Percentiles rank a stretch among this genome's conserved stretches.
phyloP scores from a whole-genome alignment of 2,329 filamentous ascomycete species.

The Sphaceloma murrayae region DNA sequence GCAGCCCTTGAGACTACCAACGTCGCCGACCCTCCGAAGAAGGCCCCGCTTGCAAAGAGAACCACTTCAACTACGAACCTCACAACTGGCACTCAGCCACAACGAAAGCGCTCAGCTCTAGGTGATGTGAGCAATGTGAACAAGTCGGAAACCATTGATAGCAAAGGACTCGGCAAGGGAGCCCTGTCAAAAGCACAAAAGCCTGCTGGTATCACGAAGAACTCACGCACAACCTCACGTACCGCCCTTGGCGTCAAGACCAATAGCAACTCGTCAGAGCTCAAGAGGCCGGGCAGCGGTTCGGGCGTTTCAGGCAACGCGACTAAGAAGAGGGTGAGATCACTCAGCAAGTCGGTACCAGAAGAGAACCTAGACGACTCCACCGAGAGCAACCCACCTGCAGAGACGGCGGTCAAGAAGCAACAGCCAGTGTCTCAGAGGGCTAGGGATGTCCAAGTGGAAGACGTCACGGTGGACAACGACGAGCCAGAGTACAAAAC shows the following conservation, averaged over 20 bases:
- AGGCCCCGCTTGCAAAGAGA: constrained; percentile 37
- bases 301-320: constrained; percentile 55
- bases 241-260: constrained; percentile 58
- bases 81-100: constrained; percentile 37
- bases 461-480: constrained; percentile 27
- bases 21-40: constrained; percentile 48
- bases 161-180: constrained; percentile 57
- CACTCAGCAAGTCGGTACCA: constrained; percentile 44
- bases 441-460: constrained; percentile 24
- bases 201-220: constrained; percentile 73
- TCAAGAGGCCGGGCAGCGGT: constrained; percentile 67
- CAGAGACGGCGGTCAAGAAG: constrained; percentile 34
- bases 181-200: constrained; percentile 51
- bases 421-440: constrained; percentile 26
- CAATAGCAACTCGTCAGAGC: constrained; percentile 54
- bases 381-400: constrained; percentile 57
- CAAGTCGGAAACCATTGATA: constrained; percentile 59
- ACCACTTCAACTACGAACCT: constrained; percentile 31
- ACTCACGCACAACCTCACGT: constrained; percentile 50
- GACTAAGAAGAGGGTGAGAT: constrained; percentile 59
- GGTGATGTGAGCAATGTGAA: constrained; percentile 93
- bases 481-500: constrained; percentile 25
- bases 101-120: constrained; percentile 71
- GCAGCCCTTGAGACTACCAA: constrained; percentile 50
- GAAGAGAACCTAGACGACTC: constrained; percentile 48